Base-by-base conservation (phyloP, 306 rosid species). In the Parietaria judaica region DNA sequence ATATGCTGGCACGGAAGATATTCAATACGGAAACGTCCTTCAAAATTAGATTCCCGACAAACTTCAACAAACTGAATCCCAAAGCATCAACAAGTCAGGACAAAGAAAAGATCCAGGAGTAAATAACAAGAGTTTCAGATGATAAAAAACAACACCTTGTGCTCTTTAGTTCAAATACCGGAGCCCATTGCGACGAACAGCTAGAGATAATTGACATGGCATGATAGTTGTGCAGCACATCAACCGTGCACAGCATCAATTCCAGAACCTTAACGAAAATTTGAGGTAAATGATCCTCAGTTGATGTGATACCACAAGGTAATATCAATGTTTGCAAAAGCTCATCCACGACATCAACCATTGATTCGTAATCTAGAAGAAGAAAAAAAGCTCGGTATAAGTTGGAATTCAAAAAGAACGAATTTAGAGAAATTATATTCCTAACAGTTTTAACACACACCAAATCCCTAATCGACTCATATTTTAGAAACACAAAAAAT, bases 131-230 rank as follows among this genome's bases (percentile, higher is more conserved):
- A 51, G 31, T 59, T 43, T 34, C 53, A 34, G 74, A 51, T 52
- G 23, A 48, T 46, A 64, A 11, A 10, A 60, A 63, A 54, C 63
- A 70, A 72, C 77, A 91, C 98, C 96, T 81, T 44, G 74, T 58
- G 68, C 71, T 75, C 64, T 45, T 75, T 48, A 74, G 69, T 61
- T 65, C 76, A 72, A 91, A 91, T 66, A 85, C 70, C 14, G 89
- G 84, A 74, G 86, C 78, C 98, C 96, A 91, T 47, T 70, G 81
- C 75, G 79, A 41, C 36, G 92, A 87, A 76, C 95, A 88, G 49
- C 61, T 66, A 13, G 82, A 75, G 75, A 91, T 79, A 37, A 72
- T 55, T 48, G 84, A 68, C 64, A 67, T 46, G 51, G 76, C 72
- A 68, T 56, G 62, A 65, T 31, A 60, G 72, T 53, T 60, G 73